Evolutionary conservation across 352 stramenopile species (phyloP).

Genomic region (Plasmopara viticola): DNA sequence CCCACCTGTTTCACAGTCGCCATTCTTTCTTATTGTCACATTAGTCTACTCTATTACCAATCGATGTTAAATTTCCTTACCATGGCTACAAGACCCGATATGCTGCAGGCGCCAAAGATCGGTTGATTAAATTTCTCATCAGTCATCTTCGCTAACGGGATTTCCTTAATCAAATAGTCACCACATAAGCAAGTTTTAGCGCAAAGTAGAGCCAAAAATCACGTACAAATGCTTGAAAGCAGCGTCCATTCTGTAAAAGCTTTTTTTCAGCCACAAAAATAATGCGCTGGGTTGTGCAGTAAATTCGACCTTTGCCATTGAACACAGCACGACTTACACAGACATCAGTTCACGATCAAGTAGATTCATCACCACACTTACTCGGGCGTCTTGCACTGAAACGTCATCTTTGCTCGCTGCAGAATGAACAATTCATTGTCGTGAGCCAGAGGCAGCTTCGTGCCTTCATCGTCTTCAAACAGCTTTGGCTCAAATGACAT

Average conservation of each 20-base stretch:
- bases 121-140: conserved; percentile 89
- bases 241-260: conserved; percentile 48
- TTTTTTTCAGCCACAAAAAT: conserved; percentile 80
- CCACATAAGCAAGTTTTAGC: neutral
- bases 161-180: conserved; percentile 35
- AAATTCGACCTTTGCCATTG: conserved; percentile 75
- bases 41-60: neutral
- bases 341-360: neutral
- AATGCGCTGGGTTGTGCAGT: conserved; percentile 81
- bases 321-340: conserved; percentile 30
- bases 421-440: conserved; percentile 84
- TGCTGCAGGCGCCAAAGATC: conserved; percentile 85
- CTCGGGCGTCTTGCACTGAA: conserved; percentile 56
- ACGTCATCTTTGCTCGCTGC: conserved; percentile 71
- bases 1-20: conserved; percentile 19
- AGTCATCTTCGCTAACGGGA: conserved; percentile 69
- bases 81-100: conserved; percentile 59
- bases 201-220: neutral
- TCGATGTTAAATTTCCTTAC: conserved; percentile 20
- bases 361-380: conserved; percentile 20
- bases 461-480: conserved; percentile 60
- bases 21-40: conserved; percentile 14
- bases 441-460: conserved; percentile 66
- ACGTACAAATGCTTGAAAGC: conserved; percentile 72
- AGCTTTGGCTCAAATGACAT: conserved; percentile 75